A percentile compares a stretch with the other conserved stretches of the same genome.
phyloP scores from a whole-genome alignment of 345 rosid genomes.

The Brassica napus region Da-Ae NC_063439.1:12427501-12428000 shows the following conservation, averaged over 20 bases:
- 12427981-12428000: not conserved
- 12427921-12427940: slow-evolving; percentile 47
- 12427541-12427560: slow-evolving; percentile 84
- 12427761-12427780: slow-evolving; percentile 71
- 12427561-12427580: slow-evolving; percentile 80
- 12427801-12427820: not conserved
- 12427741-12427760: slow-evolving; percentile 76
- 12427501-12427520: slow-evolving; percentile 59
- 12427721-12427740: slow-evolving; percentile 77
- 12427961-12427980: not conserved
- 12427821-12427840: not conserved
- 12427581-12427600: slow-evolving; percentile 71
- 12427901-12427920: slow-evolving; percentile 53
- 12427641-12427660: slow-evolving; percentile 75
- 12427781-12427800: slow-evolving; percentile 11
- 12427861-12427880: slow-evolving; percentile 47
- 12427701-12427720: slow-evolving; percentile 67
- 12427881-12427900: slow-evolving; percentile 55
- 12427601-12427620: slow-evolving; percentile 81
- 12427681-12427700: slow-evolving; percentile 52
- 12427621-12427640: slow-evolving; percentile 58
- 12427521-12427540: slow-evolving; percentile 90
- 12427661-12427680: slow-evolving; percentile 72
- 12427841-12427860: slow-evolving; percentile 72
- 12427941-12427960: slow-evolving; percentile 37